Evolutionary conservation across 2,329 filamentous ascomycete genomes (phyloP).

Genomic region (Trichoderma sp.): DNA sequence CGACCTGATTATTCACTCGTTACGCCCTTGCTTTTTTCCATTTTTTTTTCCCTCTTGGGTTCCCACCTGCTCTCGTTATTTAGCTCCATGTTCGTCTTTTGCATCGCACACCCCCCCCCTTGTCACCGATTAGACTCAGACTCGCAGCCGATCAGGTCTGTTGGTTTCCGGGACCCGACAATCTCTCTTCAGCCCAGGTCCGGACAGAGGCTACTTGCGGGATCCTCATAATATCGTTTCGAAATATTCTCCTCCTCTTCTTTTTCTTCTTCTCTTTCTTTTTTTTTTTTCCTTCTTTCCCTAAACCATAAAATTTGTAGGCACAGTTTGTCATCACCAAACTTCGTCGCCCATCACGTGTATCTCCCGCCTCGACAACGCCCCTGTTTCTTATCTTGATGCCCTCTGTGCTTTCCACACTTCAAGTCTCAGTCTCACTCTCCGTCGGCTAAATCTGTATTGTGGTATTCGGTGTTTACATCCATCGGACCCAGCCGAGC

Average conservation of each 20-base stretch:
- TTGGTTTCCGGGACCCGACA: conserved; percentile 16
- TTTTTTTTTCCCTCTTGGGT: not conserved
- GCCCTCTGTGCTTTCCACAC: not conserved
- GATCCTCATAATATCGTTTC: not conserved
- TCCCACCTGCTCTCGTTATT: conserved; percentile 10
- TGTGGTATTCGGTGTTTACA: conserved; percentile 1
- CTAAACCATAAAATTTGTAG: not conserved
- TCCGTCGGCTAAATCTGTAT: conserved; percentile 6
- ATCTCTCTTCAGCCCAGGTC: conserved; percentile 17
- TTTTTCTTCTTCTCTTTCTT: not conserved
- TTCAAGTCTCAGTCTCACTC: not conserved
- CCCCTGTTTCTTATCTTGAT: not conserved
- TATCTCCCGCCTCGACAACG: not conserved
- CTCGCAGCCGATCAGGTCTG: conserved; percentile 17
- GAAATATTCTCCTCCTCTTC: not conserved
- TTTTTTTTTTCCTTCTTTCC: not conserved
- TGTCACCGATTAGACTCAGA: conserved; percentile 19
- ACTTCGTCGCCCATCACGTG: conserved; percentile 3
- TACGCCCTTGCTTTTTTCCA: not conserved
- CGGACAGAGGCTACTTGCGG: not conserved
- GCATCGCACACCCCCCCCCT: conserved; percentile 13
- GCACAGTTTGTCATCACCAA: not conserved
- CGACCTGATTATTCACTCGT: conserved; percentile 14
- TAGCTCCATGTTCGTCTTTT: conserved; percentile 2
- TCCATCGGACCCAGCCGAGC: not conserved